Evolutionary conservation across 805 yeast species (phyloP).

Genomic region (Clavispora santaluciae): DNA sequence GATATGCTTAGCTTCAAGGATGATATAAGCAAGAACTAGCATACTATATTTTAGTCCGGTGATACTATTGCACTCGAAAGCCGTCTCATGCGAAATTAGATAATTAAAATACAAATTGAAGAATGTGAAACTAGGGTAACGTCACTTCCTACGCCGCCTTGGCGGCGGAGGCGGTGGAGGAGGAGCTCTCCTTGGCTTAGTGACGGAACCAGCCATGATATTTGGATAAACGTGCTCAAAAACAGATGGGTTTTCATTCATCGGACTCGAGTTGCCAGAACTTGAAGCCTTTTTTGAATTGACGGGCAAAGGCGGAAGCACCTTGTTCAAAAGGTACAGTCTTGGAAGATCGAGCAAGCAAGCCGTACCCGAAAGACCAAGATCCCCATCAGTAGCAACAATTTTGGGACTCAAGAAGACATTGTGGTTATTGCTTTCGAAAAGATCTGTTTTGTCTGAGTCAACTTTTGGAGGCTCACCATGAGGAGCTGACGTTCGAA

Average conservation of each 20-base stretch:
- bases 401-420: constrained; percentile 16
- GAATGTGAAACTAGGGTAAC: neutral
- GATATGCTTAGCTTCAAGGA: constrained; percentile 66
- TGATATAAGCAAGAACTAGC: constrained; percentile 12
- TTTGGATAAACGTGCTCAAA: neutral
- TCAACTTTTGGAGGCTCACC: constrained; percentile 1
- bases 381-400: neutral
- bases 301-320: constrained; percentile 16
- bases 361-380: neutral
- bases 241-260: neutral
- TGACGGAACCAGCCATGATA: neutral
- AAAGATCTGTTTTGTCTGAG: constrained; percentile 8
- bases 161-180: constrained; percentile 36
- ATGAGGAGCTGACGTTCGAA: constrained; percentile 19
- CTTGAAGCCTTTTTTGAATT: neutral
- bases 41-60: neutral
- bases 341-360: constrained; percentile 31
- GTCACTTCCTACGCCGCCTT: constrained; percentile 7
- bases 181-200: constrained; percentile 19
- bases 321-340: constrained; percentile 24
- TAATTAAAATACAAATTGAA: neutral
- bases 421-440: constrained; percentile 25
- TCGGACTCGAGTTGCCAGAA: neutral
- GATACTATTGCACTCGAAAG: no score
- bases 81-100: no score